A percentile compares a stretch with the other conserved stretches of the same genome.
Conservation (phyloP, 768 basidiomycete species). For the Cyclocybe aegerita region DNA sequence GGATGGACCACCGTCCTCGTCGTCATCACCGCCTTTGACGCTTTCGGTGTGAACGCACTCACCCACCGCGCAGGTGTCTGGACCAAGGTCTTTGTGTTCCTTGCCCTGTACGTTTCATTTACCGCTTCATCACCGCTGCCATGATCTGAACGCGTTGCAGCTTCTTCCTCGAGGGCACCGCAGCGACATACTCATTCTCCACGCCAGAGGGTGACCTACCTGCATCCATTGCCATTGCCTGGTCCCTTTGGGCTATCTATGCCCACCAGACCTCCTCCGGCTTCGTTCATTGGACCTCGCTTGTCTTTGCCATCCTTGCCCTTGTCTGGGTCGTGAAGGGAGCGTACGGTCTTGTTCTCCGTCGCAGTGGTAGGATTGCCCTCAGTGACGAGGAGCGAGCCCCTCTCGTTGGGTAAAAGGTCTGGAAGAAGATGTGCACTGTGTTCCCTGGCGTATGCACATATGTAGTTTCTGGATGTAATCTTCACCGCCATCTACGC, state of each 20-base stretch:
- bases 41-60: conserved; percentile 80
- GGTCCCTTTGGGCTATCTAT: conserved; percentile 94
- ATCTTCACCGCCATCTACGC: background rate
- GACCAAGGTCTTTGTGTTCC: conserved; percentile 96
- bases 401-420: conserved; percentile 58
- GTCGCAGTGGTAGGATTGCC: conserved; percentile 51
- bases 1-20: conserved; percentile 90
- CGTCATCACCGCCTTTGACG: conserved; percentile 80
- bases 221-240: conserved; percentile 87
- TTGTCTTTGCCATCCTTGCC: conserved; percentile 83
- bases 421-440: background rate
- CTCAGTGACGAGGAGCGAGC: conserved; percentile 87
- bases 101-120: conserved; percentile 62
- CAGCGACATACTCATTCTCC: conserved; percentile 93
- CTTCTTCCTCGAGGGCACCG: conserved; percentile 90
- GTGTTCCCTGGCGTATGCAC: too few relatives aligned
- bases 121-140: conserved; percentile 1
- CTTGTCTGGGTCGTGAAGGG: conserved; percentile 86
- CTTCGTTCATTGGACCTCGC: conserved; percentile 90
- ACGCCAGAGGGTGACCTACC: conserved; percentile 89
- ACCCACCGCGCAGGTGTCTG: conserved; percentile 71
- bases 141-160: conserved; percentile 31
- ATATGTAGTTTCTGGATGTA: too few relatives aligned
- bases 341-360: conserved; percentile 50
- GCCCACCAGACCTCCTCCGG: conserved; percentile 61